phyloP scores from a whole-genome alignment of 1,139 yeast species.

The Hansenula sp. region DNA sequence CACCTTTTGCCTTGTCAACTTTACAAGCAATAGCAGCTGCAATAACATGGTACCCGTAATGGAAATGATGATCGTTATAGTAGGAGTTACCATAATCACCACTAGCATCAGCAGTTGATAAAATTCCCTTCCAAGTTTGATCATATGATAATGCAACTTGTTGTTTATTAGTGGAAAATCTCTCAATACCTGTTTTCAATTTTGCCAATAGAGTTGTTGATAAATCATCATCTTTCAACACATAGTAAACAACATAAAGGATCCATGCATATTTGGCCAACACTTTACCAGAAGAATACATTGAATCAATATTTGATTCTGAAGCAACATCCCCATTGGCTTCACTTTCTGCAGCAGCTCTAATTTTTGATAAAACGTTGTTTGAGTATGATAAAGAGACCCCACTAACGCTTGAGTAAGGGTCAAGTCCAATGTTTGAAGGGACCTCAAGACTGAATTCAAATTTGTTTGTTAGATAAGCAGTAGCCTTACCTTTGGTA shows the following conservation, averaged over 20 bases:
- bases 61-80: slow-evolving; percentile 81
- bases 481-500: slow-evolving; percentile 63
- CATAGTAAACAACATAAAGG: slow-evolving; percentile 54
- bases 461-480: slow-evolving; percentile 46
- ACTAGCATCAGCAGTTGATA: slow-evolving; percentile 53
- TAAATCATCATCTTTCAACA: slow-evolving; percentile 44
- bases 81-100: slow-evolving; percentile 73
- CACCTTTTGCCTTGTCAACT: slow-evolving; percentile 44
- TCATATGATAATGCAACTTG: slow-evolving; percentile 60
- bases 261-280: slow-evolving; percentile 74
- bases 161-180: slow-evolving; percentile 52
- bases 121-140: slow-evolving; percentile 66
- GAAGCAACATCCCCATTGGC: slow-evolving; percentile 48
- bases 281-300: slow-evolving; percentile 75
- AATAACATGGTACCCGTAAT: slow-evolving; percentile 73
- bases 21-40: slow-evolving; percentile 63
- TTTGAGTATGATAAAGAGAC: slow-evolving; percentile 33
- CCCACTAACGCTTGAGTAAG: slow-evolving; percentile 48
- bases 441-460: slow-evolving; percentile 47
- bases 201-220: slow-evolving; percentile 45
- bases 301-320: slow-evolving; percentile 62
- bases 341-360: slow-evolving; percentile 47
- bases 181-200: slow-evolving; percentile 53
- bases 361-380: slow-evolving; percentile 36
- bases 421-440: slow-evolving; percentile 46